Conservation (phyloP, 805 yeast genomes). For the Saturnispora serradocipensis region DNA sequence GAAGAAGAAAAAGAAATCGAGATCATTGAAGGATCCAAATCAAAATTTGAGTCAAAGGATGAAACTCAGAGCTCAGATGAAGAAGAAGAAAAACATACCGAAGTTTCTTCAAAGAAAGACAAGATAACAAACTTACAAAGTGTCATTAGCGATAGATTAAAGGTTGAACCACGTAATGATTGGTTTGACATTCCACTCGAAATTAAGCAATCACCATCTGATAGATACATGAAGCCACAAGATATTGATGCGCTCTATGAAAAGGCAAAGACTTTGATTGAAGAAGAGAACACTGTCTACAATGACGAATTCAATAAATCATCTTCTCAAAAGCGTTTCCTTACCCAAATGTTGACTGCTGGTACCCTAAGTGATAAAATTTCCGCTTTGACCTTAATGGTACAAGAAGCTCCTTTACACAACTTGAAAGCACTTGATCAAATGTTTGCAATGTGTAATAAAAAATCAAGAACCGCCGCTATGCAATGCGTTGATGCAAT, state of each 20-base stretch:
- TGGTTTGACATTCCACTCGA: slow-evolving; percentile 65
- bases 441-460: slow-evolving; percentile 67
- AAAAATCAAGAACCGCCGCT: slow-evolving; percentile 90
- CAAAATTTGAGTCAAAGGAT: slow-evolving; percentile 27
- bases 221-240: slow-evolving; percentile 35
- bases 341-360: slow-evolving; percentile 75
- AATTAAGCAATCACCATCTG: slow-evolving; percentile 18
- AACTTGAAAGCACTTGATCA: slow-evolving; percentile 77
- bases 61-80: slow-evolving; percentile 16
- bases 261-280: slow-evolving; percentile 57
- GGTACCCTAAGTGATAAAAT: slow-evolving; percentile 96
- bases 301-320: slow-evolving; percentile 65
- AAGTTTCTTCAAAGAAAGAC: slow-evolving; percentile 21
- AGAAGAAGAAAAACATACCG: slow-evolving; percentile 26
- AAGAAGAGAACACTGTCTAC: slow-evolving; percentile 62
- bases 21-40: slow-evolving; percentile 23
- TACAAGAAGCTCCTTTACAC: slow-evolving; percentile 93
- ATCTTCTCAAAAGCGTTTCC: slow-evolving; percentile 76
- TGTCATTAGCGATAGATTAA: slow-evolving; percentile 46
- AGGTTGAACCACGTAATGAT: slow-evolving; percentile 53
- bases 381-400: slow-evolving; percentile 82
- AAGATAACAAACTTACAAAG: slow-evolving; percentile 32
- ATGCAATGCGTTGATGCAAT: slow-evolving; percentile 83
- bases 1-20: slow-evolving; percentile 19
- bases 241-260: slow-evolving; percentile 53